Conservation (phyloP, 148 eudicot genomes). For the Linanthus parryae region DNA sequence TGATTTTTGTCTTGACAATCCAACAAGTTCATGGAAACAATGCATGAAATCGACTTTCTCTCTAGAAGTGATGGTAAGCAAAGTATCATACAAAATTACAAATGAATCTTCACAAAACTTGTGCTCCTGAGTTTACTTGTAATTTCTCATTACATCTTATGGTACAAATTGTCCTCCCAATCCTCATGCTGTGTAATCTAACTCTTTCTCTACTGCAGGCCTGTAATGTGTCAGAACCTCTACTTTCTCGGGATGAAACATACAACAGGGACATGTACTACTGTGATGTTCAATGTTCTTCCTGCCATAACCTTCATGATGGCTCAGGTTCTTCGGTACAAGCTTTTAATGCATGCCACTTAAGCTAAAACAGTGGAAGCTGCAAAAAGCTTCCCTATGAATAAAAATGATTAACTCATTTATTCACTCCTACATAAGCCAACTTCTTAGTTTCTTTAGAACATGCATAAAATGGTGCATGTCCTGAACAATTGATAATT, state of each 20-base stretch:
- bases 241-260: slow-evolving; percentile 74
- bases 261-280: slow-evolving; percentile 84
- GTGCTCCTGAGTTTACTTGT: slow-evolving; percentile 67
- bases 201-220: slow-evolving; percentile 28
- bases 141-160: slow-evolving; percentile 10
- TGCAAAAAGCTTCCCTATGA: no score
- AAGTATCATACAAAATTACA: no score
- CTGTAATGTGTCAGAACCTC: slow-evolving; percentile 87
- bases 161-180: neutral
- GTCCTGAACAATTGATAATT: neutral
- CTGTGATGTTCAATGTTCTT: slow-evolving; percentile 68
- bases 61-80: no score
- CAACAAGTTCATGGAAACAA: no score
- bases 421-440: no score
- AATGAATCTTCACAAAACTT: slow-evolving; percentile 57
- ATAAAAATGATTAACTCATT: no score
- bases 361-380: no score
- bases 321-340: slow-evolving; percentile 68
- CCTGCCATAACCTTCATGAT: slow-evolving; percentile 86
- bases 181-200: neutral
- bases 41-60: no score
- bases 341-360: no score
- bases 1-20: no score
- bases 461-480: neutral
- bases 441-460: neutral